These are phyloP conservation scores for Neopestalotiopsis sp. DNA, from an alignment of 2,329 filamentous ascomycete genomes.

Conservation along the genomic window DNA sequence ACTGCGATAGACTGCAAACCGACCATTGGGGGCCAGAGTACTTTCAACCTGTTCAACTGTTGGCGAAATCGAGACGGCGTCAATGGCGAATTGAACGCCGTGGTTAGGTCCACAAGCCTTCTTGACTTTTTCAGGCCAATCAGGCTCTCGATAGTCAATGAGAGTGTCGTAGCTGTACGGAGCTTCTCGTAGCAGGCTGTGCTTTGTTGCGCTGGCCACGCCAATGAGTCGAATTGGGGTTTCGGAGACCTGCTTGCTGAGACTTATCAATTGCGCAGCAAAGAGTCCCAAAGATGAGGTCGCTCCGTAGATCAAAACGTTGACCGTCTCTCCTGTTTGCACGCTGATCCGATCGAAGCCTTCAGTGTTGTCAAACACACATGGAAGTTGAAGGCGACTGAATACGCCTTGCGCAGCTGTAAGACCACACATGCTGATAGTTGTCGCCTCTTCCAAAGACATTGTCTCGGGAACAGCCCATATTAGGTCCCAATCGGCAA, in stretches of 20 bases:
- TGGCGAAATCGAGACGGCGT: not conserved
- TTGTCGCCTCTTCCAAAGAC: not conserved
- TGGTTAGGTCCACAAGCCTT: not conserved
- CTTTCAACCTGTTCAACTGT: not conserved
- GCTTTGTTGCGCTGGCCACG: not conserved
- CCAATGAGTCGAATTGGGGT: not conserved
- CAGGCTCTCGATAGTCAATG: not conserved
- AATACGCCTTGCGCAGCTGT: not conserved
- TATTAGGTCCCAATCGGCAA: not conserved
- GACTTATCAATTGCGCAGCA: not conserved
- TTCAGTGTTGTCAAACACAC: not conserved
- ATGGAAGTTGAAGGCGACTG: not conserved
- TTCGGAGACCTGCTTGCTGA: not conserved
- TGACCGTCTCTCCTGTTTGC: not conserved
- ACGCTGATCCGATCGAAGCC: not conserved
- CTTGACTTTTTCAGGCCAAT: not conserved
- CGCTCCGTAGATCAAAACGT: not conserved
- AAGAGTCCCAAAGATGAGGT: not conserved
- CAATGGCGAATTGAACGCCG: not conserved
- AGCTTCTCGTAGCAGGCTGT: not conserved
- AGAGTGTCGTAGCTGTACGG: slow-evolving; percentile 4
- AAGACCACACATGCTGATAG: not conserved
- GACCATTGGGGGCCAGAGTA: not conserved
- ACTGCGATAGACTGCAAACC: not conserved
- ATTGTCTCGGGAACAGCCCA: not conserved